Evolutionary conservation across 2,329 filamentous ascomycete genomes (phyloP).

Genomic region (Mariannaea elegans): DNA sequence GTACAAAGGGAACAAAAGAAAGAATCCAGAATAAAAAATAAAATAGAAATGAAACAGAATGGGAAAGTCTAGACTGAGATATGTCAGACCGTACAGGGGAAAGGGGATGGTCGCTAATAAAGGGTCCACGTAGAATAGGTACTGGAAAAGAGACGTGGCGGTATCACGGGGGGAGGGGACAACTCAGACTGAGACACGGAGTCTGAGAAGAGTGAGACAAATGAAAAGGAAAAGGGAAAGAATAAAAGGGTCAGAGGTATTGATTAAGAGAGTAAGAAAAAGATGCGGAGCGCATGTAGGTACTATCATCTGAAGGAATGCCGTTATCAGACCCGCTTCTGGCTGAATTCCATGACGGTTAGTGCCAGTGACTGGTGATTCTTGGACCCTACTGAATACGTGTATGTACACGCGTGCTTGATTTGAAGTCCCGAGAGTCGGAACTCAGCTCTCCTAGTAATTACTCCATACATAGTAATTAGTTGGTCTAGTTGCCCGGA

Average conservation of each 20-base stretch:
- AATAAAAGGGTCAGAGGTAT: not conserved
- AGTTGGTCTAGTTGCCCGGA: no score
- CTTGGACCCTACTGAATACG: conserved; percentile 15
- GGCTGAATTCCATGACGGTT: not conserved
- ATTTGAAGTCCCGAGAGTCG: conserved; percentile 25
- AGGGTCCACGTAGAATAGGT: not conserved
- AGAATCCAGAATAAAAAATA: not conserved
- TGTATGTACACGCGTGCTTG: conserved; percentile 14
- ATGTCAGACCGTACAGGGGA: no score
- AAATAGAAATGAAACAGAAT: not conserved
- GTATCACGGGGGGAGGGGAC: not conserved
- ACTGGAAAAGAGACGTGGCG: not conserved
- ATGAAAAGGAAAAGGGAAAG: not conserved
- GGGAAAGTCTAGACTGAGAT: not conserved
- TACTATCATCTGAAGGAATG: not conserved
- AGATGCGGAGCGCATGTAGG: not conserved
- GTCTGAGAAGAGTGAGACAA: not conserved
- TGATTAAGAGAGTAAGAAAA: not conserved
- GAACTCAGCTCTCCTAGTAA: conserved; percentile 26
- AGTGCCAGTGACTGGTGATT: no score
- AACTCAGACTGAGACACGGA: not conserved
- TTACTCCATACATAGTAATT: no score
- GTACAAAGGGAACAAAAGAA: not conserved
- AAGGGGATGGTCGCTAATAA: not conserved
- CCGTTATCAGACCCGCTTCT: conserved; percentile 5